Percentiles rank a stretch among this genome's conserved stretches.
phyloP scores from a whole-genome alignment of 108 stramenopile genomes.

The Cylindrotheca closterium region DNA sequence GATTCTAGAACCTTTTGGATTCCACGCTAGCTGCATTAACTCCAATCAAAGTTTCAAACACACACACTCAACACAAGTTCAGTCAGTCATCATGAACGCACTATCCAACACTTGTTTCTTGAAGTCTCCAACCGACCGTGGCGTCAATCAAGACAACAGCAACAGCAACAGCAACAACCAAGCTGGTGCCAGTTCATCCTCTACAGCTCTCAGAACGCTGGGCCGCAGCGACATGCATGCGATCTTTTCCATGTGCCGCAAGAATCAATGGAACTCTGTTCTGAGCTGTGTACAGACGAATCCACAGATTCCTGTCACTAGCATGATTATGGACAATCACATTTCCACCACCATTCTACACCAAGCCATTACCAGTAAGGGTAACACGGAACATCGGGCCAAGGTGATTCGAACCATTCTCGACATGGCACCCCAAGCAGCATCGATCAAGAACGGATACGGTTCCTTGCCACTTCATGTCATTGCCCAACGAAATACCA shows the following conservation, averaged over 20 bases:
- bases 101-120: too few relatives aligned
- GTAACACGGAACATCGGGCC: conserved; percentile 38
- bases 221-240: conserved; percentile 34
- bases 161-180: conserved; percentile 1
- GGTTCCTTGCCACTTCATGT: conserved; percentile 58
- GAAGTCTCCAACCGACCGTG: not conserved
- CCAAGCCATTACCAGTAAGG: conserved; percentile 62
- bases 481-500: conserved; percentile 55
- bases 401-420: conserved; percentile 39
- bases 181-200: not conserved
- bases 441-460: conserved; percentile 54
- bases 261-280: conserved; percentile 40
- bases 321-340: conserved; percentile 60
- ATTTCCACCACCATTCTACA: conserved; percentile 59
- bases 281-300: conserved; percentile 30
- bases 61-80: too few relatives aligned
- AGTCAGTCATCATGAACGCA: too few relatives aligned
- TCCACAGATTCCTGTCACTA: conserved; percentile 28
- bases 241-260: conserved; percentile 41
- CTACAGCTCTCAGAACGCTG: not conserved
- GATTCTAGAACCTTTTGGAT: too few relatives aligned
- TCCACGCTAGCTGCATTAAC: too few relatives aligned
- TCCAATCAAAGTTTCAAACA: too few relatives aligned
- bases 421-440: conserved; percentile 37
- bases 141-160: not conserved